phyloP scores from a whole-genome alignment of 805 yeast genomes.

The Candida pini region DNA sequence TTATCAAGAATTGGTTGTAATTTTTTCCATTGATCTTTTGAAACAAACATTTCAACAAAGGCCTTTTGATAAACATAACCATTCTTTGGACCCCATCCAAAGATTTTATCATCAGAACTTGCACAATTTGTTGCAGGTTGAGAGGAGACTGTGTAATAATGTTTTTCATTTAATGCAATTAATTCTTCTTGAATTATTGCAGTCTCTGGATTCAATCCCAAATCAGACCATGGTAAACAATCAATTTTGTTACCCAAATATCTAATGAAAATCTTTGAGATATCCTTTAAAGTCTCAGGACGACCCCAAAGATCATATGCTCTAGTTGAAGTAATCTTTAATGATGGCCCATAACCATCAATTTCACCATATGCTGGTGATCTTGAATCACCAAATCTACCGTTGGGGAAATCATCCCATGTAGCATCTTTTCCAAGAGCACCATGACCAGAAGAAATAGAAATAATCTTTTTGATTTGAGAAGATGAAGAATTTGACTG shows the following conservation, averaged over 20 bases:
- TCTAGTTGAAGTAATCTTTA: conserved; percentile 64
- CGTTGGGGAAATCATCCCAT: conserved; percentile 97
- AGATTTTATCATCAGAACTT: conserved; percentile 72
- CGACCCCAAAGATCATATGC: conserved; percentile 78
- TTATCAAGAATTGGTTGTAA: conserved; percentile 48
- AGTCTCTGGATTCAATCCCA: conserved; percentile 82
- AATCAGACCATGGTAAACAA: conserved; percentile 88
- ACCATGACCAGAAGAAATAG: conserved; percentile 81
- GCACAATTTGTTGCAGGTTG: conserved; percentile 91
- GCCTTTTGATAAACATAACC: conserved; percentile 92
- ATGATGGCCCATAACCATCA: conserved; percentile 92
- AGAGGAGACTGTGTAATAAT: conserved; percentile 84
- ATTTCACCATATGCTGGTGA: conserved; percentile 98
- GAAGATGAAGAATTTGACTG: conserved; percentile 17
- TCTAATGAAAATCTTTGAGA: conserved; percentile 60
- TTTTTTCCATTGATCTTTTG: conserved; percentile 61
- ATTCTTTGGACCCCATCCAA: conserved; percentile 96
- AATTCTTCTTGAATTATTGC: conserved; percentile 89
- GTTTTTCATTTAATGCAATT: conserved; percentile 66
- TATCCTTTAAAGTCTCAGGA: conserved; percentile 56
- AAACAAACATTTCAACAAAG: conserved; percentile 85
- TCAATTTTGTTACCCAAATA: conserved; percentile 72
- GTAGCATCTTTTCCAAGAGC: conserved; percentile 82
- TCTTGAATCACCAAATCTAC: conserved; percentile 90
- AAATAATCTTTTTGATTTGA: conserved; percentile 55